Percentiles rank a stretch among this genome's conserved stretches.
phyloP scores from a whole-genome alignment of 1,139 yeast species.

The Diutina mesorugosa region DNA sequence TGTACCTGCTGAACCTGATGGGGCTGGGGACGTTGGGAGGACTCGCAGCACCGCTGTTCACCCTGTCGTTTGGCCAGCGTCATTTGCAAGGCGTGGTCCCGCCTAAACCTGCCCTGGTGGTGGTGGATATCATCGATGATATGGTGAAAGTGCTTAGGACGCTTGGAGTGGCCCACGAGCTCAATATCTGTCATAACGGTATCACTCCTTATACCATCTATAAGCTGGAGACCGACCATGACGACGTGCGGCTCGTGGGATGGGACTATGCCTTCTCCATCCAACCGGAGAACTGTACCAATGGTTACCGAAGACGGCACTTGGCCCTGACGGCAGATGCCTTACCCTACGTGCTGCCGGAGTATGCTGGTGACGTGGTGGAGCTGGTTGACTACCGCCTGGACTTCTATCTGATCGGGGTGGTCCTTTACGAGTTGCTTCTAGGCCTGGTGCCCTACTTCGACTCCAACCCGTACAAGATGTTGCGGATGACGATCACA shows the following conservation, averaged over 20 bases:
- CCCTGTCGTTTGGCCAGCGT: slow-evolving; percentile 5
- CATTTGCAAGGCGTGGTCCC: slow-evolving; percentile 5
- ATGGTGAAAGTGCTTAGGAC: slow-evolving; percentile 22
- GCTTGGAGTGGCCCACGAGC: slow-evolving; percentile 24
- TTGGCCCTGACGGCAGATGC: slow-evolving; percentile 19
- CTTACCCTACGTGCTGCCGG: slow-evolving; percentile 42
- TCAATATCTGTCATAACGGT: slow-evolving; percentile 39
- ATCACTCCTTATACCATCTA: slow-evolving; percentile 27
- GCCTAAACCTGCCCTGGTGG: slow-evolving; percentile 11
- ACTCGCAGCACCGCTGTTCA: not conserved
- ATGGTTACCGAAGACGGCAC: slow-evolving; percentile 18
- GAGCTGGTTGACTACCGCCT: slow-evolving; percentile 34
- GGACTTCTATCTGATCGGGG: slow-evolving; percentile 40
- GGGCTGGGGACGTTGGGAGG: not conserved
- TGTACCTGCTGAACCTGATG: slow-evolving; percentile 4
- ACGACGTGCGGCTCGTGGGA: slow-evolving; percentile 20
- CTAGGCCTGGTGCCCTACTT: slow-evolving; percentile 35
- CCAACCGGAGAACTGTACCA: slow-evolving; percentile 29
- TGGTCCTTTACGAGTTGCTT: slow-evolving; percentile 34
- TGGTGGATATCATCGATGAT: slow-evolving; percentile 21
- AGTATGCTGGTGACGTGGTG: slow-evolving; percentile 29
- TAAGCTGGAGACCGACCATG: slow-evolving; percentile 12
- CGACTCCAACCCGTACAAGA: slow-evolving; percentile 25
- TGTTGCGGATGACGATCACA: slow-evolving; percentile 29
- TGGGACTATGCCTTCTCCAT: slow-evolving; percentile 39